phyloP scores from a whole-genome alignment of 768 basidiomycete genomes.

The Holtermanniella nyarrowii region DNA sequence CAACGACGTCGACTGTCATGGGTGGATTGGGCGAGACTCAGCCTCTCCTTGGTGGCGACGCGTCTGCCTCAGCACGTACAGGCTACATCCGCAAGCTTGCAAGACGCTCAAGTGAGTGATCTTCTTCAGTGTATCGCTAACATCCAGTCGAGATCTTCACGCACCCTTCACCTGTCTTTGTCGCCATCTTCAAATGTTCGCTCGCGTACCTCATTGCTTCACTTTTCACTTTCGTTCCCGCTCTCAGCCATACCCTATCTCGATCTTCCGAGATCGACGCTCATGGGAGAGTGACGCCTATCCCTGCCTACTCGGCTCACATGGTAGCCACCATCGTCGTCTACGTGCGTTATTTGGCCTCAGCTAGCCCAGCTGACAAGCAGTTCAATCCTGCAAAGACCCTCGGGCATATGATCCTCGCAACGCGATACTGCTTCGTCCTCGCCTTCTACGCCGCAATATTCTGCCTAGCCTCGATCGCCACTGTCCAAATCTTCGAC shows the following conservation, averaged over 20 bases:
- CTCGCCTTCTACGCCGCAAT: conserved; percentile 54
- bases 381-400: conserved; percentile 94
- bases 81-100: too few species aligned
- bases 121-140: too few species aligned
- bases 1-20: too few species aligned
- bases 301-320: conserved; percentile 70
- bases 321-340: conserved; percentile 66
- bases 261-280: conserved; percentile 49
- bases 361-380: too few species aligned
- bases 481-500: conserved; percentile 70
- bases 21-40: too few species aligned
- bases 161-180: conserved; percentile 17
- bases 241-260: conserved; percentile 49
- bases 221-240: conserved; percentile 80
- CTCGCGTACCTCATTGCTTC: conserved; percentile 82
- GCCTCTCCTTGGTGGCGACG: too few species aligned
- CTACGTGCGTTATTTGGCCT: conserved; percentile 52
- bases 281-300: conserved; percentile 26
- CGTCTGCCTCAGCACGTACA: too few species aligned
- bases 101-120: too few species aligned
- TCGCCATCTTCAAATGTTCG: conserved; percentile 67
- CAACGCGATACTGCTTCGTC: conserved; percentile 63
- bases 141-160: conserved; percentile 9
- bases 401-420: conserved; percentile 83
- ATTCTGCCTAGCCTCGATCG: conserved; percentile 65